Percentiles rank a stretch among this genome's conserved stretches.
These are phyloP conservation scores for Hyparrhenia diplandra DNA, from an alignment of 176 grass and related monocot species.

Conservation along the genomic window DNA sequence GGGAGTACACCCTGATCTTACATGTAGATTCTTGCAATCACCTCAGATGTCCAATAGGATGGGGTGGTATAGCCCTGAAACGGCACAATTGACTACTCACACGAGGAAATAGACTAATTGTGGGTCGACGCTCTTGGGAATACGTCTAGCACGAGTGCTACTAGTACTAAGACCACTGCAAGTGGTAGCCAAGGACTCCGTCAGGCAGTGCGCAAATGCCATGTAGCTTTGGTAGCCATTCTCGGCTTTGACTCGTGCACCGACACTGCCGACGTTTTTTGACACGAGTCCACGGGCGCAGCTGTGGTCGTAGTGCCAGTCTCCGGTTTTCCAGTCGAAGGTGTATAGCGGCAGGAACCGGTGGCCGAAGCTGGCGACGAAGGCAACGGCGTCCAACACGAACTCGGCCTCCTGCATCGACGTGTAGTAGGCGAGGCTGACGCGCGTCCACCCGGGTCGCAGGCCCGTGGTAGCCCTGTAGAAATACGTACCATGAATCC, in stretches of 20 bases:
- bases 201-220: conserved; percentile 17
- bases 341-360: conserved; percentile 67
- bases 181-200: conserved; percentile 21
- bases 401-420: conserved; percentile 58
- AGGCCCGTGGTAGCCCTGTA: conserved; percentile 67
- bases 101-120: no score
- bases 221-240: conserved; percentile 25
- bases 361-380: conserved; percentile 64
- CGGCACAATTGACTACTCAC: no score
- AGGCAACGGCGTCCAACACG: conserved; percentile 59
- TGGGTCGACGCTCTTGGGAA: no score
- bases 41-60: no score
- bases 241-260: conserved; percentile 15
- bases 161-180: no score
- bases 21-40: no score
- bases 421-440: conserved; percentile 75
- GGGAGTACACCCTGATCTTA: no score
- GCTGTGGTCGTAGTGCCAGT: conserved; percentile 37
- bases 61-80: no score
- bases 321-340: conserved; percentile 61
- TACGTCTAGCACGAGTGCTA: no score
- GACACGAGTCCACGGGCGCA: conserved; percentile 12
- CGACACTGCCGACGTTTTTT: neutral
- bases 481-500: no score
- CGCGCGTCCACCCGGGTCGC: conserved; percentile 69